Evolutionary conservation across 495 filamentous ascomycete genomes (phyloP), one percentile per base, ranked within the genome.

Genomic region (Astrothelium subdiscretum): DNA sequence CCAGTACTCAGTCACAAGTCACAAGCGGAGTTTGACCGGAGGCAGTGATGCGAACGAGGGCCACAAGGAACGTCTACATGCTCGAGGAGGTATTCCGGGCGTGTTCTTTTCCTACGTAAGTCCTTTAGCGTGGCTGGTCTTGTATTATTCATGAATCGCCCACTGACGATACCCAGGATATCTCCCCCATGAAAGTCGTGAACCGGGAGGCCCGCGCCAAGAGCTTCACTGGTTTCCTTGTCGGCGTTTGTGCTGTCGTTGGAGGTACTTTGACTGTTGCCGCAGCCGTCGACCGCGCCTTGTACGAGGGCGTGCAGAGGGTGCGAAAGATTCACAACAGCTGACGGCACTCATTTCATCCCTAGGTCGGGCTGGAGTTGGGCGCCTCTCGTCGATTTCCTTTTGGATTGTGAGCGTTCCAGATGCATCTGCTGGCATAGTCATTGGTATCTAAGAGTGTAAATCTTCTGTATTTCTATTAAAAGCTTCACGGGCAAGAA

Each of bases 141-240:
- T 3, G 5, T 63, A 8, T 64, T 29, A 15, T 51, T 31, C 26
- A 6, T 43, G 59, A 48, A 35, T 32, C 11, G 24, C 60, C 40
- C 22, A 5, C 66, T 63, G 31, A 48, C 59, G 63, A n/a, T 64
- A 26, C 24, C 31, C 63, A 91, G 86, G 94, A 99, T 72, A 97
- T 99, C 75, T 97, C 94, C 2, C 94, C 94, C 31, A 97, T 99
- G 95, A 99, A 97, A 76, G 95, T 99, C 48, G 88, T 99, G 77
- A 99, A 97, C 78, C 85, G 91, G 43, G 94, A 99, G 78, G 87
- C 87, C 64, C 84, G 90, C 22, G 76, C 84, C 20, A 97, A 97
- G 77, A 84, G 85, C 18, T 92, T 97, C 73, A 82, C 88, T 1
- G 87, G 88, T 4, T 97, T 99, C 78, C 69, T 99, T 48, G 91